Evolutionary conservation across 768 basidiomycete genomes (phyloP), one percentile per base, ranked within the genome.

Genomic region (Amyloporia xantha): DNA sequence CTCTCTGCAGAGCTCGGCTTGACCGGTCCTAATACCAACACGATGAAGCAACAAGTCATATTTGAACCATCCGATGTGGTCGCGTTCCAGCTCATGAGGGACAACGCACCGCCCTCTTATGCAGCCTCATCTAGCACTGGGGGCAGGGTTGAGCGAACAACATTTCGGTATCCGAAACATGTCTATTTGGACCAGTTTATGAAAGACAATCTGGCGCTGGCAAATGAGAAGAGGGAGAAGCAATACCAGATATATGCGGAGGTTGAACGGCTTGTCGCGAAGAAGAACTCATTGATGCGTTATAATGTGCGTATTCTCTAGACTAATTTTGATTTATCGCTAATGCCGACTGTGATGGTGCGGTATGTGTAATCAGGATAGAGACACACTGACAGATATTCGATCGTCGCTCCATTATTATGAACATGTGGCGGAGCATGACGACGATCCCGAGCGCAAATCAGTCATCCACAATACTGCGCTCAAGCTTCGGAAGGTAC

Each of bases 151-250:
- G 66, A 68, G 25, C 66, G 59, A 23, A 62, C 62, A 48, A 56
- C 55, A 3, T 82, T 90, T 54, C 63, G 61, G 12, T 91, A 76
- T 55, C 87, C 88, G 2, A 77, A 75, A 54, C 68, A 70, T 17
- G 68, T 91, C 41, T 88, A 79, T 60, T 68, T 91, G 40, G 89
- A 91, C 59, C 78, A 81, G 44, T 91, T 88, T 55, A 54, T 90
- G 53, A 70, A 70, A 42, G 71, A 74, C 43, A 87, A 86, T 36
- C 55, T 77, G 3, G 71, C 71, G 6, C 56, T 74, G 23, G 68
- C 73, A 11, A 62, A 64, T 12, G 57, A 59, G 40, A 72, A 71
- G 55, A 56, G 69, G 26, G 50, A 9, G 36, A 52, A 65, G 37
- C 68, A 65, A 55, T 61, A 65, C 11, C 66, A 72, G 23, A 70